phyloP scores from a whole-genome alignment of 2,329 filamentous ascomycete genomes.

The Diaporthe sp. region DNA sequence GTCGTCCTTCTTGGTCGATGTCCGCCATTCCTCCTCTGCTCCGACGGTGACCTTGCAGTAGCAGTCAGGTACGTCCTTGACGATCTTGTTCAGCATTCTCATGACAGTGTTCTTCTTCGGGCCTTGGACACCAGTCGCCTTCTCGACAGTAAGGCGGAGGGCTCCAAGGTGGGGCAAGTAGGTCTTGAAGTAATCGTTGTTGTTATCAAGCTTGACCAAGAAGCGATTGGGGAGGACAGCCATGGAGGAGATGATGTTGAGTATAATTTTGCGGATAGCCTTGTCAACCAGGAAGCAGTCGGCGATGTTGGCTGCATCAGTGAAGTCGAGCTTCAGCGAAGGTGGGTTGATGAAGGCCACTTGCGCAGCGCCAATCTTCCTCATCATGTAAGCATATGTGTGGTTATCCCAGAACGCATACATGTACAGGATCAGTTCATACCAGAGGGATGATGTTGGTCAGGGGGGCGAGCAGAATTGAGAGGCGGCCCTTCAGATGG shows the following conservation, averaged over 20 bases:
- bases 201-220: slow-evolving; percentile 60
- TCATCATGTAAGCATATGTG: not conserved
- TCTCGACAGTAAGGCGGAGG: slow-evolving; percentile 57
- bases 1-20: slow-evolving; percentile 55
- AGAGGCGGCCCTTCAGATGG: slow-evolving; percentile 57
- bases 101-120: slow-evolving; percentile 52
- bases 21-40: slow-evolving; percentile 58
- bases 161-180: slow-evolving; percentile 58
- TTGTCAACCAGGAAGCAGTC: slow-evolving; percentile 56
- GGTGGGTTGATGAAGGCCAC: slow-evolving; percentile 63
- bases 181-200: slow-evolving; percentile 62
- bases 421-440: slow-evolving; percentile 41
- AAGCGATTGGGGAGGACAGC: slow-evolving; percentile 62
- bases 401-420: not conserved
- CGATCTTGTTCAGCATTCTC: slow-evolving; percentile 54
- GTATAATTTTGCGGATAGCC: slow-evolving; percentile 58
- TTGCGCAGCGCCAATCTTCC: slow-evolving; percentile 61
- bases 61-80: slow-evolving; percentile 61
- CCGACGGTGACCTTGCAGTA: slow-evolving; percentile 58
- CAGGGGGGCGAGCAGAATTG: slow-evolving; percentile 57
- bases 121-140: slow-evolving; percentile 52
- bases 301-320: slow-evolving; percentile 59
- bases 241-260: slow-evolving; percentile 58
- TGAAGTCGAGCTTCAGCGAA: slow-evolving; percentile 59
- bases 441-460: slow-evolving; percentile 60